These are phyloP conservation scores for Silene coronaria DNA, from an alignment of 179 eudicot genomes.

Conservation along the genomic window DNA sequence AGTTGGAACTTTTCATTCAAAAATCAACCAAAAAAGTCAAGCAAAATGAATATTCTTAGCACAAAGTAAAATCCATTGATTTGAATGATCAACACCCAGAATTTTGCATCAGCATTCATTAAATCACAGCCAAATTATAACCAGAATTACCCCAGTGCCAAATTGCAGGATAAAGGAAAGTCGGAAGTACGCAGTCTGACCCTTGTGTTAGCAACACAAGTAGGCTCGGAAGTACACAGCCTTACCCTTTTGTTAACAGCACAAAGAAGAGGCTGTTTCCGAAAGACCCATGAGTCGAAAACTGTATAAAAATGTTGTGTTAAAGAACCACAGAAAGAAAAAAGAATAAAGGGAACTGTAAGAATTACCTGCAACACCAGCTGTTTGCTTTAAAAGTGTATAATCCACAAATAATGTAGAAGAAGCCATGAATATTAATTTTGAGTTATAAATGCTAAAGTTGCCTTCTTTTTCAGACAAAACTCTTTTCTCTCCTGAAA, in stretches of 20 bases:
- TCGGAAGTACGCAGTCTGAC: too few relatives aligned
- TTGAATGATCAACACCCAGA: not conserved
- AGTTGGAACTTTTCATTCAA: not conserved
- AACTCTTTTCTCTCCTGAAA: not conserved
- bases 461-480: not conserved
- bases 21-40: slow-evolving; percentile 3
- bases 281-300: too few relatives aligned
- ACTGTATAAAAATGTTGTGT: too few relatives aligned
- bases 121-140: not conserved
- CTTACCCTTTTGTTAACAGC: too few relatives aligned
- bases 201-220: too few relatives aligned
- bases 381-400: slow-evolving; percentile 46
- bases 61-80: not conserved
- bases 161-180: too few relatives aligned
- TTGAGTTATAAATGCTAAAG: not conserved
- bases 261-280: too few relatives aligned
- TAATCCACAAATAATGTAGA: slow-evolving; percentile 23
- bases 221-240: too few relatives aligned
- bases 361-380: slow-evolving; percentile 66
- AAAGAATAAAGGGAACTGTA: slow-evolving; percentile 1
- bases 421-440: slow-evolving; percentile 22
- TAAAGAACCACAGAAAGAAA: not conserved
- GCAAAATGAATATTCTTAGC: not conserved
- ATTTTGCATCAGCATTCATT: not conserved
- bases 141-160: too few relatives aligned